Conservation (phyloP, 202 grass and related monocot species). For the Elaeis oleifera region DNA sequence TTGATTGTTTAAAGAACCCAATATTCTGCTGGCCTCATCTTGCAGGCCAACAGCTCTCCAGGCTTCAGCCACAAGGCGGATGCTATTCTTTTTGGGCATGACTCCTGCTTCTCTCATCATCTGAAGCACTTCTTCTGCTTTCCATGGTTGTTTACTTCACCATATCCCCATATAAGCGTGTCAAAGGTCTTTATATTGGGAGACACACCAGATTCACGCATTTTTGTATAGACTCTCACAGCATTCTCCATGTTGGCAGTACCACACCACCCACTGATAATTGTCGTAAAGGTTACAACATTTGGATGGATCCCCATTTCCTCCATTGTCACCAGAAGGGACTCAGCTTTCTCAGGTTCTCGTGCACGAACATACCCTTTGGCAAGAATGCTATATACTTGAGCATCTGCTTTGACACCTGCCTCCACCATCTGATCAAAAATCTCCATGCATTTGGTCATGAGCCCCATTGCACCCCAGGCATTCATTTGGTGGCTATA, state of each 20-base stretch:
- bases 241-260: conserved; percentile 68
- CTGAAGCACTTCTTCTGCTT: conserved; percentile 59
- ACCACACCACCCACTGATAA: conserved; percentile 88
- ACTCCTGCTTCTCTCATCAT: conserved; percentile 51
- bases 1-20: conserved; percentile 28
- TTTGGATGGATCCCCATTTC: conserved; percentile 55
- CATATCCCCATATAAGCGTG: conserved; percentile 95
- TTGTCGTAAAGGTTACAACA: conserved; percentile 82
- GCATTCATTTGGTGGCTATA: conserved; percentile 91
- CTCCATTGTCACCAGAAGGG: conserved; percentile 59
- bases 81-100: conserved; percentile 51
- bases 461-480: conserved; percentile 62
- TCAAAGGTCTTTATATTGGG: conserved; percentile 89
- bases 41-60: conserved; percentile 70
- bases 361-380: conserved; percentile 75
- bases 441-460: conserved; percentile 62
- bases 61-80: conserved; percentile 55
- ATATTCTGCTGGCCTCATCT: conserved; percentile 31
- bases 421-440: conserved; percentile 69
- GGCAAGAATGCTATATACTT: conserved; percentile 91
- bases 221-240: conserved; percentile 55
- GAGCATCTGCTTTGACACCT: conserved; percentile 72
- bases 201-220: conserved; percentile 53
- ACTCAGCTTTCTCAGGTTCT: conserved; percentile 68
- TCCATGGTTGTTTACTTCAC: conserved; percentile 72